Conservation (phyloP, 495 filamentous ascomycete species). For the Aspergillus funiculosus region DNA sequence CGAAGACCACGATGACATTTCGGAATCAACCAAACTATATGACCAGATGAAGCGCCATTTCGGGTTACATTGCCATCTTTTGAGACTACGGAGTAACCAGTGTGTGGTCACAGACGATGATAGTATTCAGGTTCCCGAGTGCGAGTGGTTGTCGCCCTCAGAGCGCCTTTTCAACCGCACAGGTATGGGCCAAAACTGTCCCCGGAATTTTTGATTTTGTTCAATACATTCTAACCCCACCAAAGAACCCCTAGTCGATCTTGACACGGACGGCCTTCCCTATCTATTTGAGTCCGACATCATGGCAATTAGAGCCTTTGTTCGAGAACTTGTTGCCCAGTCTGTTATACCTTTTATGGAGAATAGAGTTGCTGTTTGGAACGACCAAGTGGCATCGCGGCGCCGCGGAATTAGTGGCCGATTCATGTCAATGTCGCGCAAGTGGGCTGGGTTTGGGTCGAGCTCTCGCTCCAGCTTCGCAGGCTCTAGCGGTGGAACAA, state of each 20-base stretch:
- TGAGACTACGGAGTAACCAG: slow-evolving; percentile 75
- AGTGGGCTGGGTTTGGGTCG: slow-evolving; percentile 74
- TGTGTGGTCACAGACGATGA: slow-evolving; percentile 92
- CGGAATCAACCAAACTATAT: slow-evolving; percentile 79
- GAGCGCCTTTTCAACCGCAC: slow-evolving; percentile 69
- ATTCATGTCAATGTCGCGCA: slow-evolving; percentile 86
- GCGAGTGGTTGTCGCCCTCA: slow-evolving; percentile 81
- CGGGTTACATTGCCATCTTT: slow-evolving; percentile 88
- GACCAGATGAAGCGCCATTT: slow-evolving; percentile 98
- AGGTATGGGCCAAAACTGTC: slow-evolving; percentile 37
- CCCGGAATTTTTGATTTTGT: background rate
- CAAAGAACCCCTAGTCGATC: slow-evolving; percentile 50
- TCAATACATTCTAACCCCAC: slow-evolving; percentile 17
- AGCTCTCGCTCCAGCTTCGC: slow-evolving; percentile 40
- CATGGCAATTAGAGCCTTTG: slow-evolving; percentile 75
- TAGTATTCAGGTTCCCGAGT: slow-evolving; percentile 68
- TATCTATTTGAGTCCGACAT: slow-evolving; percentile 91
- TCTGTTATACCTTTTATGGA: slow-evolving; percentile 95
- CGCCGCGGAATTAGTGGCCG: slow-evolving; percentile 80
- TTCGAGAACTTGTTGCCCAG: slow-evolving; percentile 89
- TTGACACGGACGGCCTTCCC: slow-evolving; percentile 58
- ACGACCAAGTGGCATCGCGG: slow-evolving; percentile 91
- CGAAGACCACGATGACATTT: slow-evolving; percentile 87
- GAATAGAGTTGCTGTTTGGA: slow-evolving; percentile 82
- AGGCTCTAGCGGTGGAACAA: slow-evolving; percentile 34